phyloP scores from a whole-genome alignment of 306 rosid species.

The Herpetospermum pedunculosum region DNA sequence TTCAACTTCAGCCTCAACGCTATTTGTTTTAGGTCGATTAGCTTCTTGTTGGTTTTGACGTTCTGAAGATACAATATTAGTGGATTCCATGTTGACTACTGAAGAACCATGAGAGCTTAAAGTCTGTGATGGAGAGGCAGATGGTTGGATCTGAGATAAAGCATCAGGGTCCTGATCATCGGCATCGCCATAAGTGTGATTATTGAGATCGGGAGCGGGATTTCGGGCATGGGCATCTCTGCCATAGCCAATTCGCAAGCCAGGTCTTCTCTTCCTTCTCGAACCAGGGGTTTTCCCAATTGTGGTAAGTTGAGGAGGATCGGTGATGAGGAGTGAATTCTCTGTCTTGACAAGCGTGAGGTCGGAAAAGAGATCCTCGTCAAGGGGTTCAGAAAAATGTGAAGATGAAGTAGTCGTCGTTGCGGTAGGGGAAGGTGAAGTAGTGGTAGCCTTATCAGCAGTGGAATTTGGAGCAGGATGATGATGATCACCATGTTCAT shows the following conservation, averaged over 20 bases:
- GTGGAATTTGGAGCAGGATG: no score
- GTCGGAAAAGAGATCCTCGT: slow-evolving; percentile 72
- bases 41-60: background rate
- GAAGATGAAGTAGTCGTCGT: slow-evolving; percentile 7
- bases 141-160: background rate
- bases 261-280: slow-evolving; percentile 51
- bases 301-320: background rate
- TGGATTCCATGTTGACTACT: background rate
- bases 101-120: background rate
- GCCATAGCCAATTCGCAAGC: slow-evolving; percentile 63
- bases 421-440: background rate
- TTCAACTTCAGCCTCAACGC: slow-evolving; percentile 6
- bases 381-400: slow-evolving; percentile 41
- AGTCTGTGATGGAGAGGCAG: background rate
- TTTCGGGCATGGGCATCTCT: slow-evolving; percentile 17
- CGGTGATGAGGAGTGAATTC: background rate
- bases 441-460: background rate
- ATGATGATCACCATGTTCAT: slow-evolving; percentile 6
- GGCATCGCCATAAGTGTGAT: background rate
- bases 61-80: background rate
- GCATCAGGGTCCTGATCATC: background rate
- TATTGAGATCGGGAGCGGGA: background rate
- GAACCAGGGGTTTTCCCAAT: background rate
- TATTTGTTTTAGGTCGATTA: background rate
- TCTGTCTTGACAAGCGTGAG: slow-evolving; percentile 48